Base-by-base conservation (phyloP, 2,329 filamentous ascomycete species). In the Diaporthe batatas region DNA sequence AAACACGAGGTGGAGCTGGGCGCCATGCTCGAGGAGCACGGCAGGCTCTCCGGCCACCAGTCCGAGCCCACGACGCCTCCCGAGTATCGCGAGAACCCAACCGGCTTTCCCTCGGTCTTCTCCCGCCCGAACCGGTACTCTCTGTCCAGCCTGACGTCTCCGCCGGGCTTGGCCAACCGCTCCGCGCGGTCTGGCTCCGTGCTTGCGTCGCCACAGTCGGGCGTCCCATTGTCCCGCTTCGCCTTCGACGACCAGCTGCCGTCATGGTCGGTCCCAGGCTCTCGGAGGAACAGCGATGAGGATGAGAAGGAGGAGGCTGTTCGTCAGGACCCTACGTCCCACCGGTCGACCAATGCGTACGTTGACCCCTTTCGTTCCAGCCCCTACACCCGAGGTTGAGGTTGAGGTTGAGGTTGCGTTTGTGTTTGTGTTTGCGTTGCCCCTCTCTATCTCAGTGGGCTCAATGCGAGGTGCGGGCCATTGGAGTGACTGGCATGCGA, bases 51-150 rank as follows among this genome's bases (percentile, higher is more conserved):
- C 74, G 93, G 93, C 70, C 93, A 95, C 78, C 94, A 97, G 80
- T 98, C 94, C 77, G 96, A 98, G 84, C 96, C 96, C 21, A 98
- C 96, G 2, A 99, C 96, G 29, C 96, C 96, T 29, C 96, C 96
- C 42, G 96, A 98, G 82, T 96, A 96, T 82, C 92, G 91, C 77
- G 94, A 97, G 76, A 91, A 84, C 16, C 82, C 82, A 72, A 86
- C 90, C 75, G 92, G 92, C 55, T 96, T 97, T 79, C 91, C 93
- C 71, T 91, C 91, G 78, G 91, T 93, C 76, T 93, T 96, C 80
- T 94, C 94, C 71, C 91, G 94, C 54, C 93, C 94, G 55, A 70
- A 70, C 42, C 91, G 95, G 75, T 96, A 97, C 85, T 97, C 96
- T 70, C 93, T 93, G 74, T 95, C 95, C 49, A 96, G 94, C 84